Base-by-base conservation (phyloP, 2,329 filamentous ascomycete genomes). In the Alternaria solani region DNA sequence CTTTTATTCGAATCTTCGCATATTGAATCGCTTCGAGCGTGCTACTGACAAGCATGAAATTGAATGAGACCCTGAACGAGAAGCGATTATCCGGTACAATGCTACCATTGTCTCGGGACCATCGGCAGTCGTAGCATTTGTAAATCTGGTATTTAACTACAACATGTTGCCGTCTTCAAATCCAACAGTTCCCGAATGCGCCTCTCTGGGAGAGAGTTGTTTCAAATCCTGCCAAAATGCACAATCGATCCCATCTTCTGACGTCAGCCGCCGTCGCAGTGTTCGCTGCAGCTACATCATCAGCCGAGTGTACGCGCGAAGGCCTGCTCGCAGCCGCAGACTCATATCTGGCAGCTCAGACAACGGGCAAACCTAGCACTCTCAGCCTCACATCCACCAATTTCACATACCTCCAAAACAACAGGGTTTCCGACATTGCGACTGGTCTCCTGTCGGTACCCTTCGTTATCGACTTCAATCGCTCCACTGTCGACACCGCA, bases 351-450 rank as follows among this genome's bases (percentile, higher is more conserved):
- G 48, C 62, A 6, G 71, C 71, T 3, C 71, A 74, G 59, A 62
- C 51, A 16, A 48, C 64, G 7, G 70, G 71, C 30, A 69, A 66
- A 14, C 56, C 60, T 30, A 46, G 44, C 25, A 55, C 41, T 5
- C 66, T 74, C n/a, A 66, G 63, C n/a, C 64, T 74, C 7, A 59
- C 64, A 5, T 25, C 58, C 16, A 53, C 56, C 9, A 70, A 67
- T 52, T 75, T 75, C 62, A 72, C 67, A 7, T 73, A 74, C 59
- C 70, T 69, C 41, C 66, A 73, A 53, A 73, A 73, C 65, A 75
- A 75, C 65, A 74, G 70, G 55, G 64, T 63, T 14, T 62, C 59
- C 12, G 65, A 69, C n/a, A 65, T 73, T 7, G 39, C 63, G 9
- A 70, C 66, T 26, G 62, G 67, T 5, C 59, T 73, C 1, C 57